Percentiles rank a stretch among this genome's conserved stretches.
phyloP scores from a whole-genome alignment of 805 yeast species.

The Saccharomycopsis oosterbeekiorum region DNA sequence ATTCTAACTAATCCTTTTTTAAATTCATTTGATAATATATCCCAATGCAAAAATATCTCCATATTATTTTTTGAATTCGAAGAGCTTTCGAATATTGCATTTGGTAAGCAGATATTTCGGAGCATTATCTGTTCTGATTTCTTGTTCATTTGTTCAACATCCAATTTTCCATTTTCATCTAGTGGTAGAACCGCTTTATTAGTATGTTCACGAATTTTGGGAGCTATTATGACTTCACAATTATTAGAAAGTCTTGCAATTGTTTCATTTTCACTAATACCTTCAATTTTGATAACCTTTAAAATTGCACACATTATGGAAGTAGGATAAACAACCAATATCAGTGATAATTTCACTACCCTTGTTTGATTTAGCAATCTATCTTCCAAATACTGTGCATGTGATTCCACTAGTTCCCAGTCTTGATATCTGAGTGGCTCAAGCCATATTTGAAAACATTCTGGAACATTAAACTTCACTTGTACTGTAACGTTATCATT shows the following conservation, averaged over 20 bases:
- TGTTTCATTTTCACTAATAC: constrained; percentile 23
- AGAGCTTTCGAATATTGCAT: constrained; percentile 26
- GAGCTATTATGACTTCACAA: constrained; percentile 71
- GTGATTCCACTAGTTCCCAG: constrained; percentile 84
- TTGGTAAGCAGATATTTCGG: constrained; percentile 51
- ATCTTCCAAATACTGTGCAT: constrained; percentile 68
- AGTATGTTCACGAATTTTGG: constrained; percentile 37
- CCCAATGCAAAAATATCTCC: constrained; percentile 5
- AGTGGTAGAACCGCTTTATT: constrained; percentile 5
- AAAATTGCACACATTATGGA: constrained; percentile 52
- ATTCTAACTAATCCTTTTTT: not conserved
- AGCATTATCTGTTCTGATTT: constrained; percentile 31
- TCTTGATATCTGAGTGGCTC: constrained; percentile 74
- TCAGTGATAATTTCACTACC: constrained; percentile 51
- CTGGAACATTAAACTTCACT: constrained; percentile 40
- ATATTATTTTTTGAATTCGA: constrained; percentile 3
- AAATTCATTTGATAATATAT: not conserved
- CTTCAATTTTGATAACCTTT: constrained; percentile 38
- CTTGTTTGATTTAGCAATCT: constrained; percentile 71
- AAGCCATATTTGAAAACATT: constrained; percentile 52
- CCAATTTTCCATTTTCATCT: not conserved
- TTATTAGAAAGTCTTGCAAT: constrained; percentile 49
- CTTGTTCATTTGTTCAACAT: constrained; percentile 12
- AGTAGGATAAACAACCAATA: constrained; percentile 60
- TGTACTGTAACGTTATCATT: constrained; percentile 32